phyloP scores from a whole-genome alignment of 2,329 filamentous ascomycete genomes.

The Myriosclerotinia curreyana region DNA sequence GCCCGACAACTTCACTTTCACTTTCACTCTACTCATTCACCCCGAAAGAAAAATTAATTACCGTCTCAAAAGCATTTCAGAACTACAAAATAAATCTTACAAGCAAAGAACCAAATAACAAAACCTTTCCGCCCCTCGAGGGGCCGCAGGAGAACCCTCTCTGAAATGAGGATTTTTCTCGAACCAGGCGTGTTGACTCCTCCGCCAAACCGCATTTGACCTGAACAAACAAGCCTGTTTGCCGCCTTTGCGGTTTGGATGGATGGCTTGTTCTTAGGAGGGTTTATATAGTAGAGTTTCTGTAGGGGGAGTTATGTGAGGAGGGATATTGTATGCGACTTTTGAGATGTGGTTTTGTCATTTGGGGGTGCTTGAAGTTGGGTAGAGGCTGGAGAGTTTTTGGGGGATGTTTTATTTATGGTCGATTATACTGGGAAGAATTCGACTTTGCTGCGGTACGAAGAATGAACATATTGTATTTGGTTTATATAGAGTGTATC shows the following conservation, averaged over 20 bases:
- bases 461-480: neutral
- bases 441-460: neutral
- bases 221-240: slow-evolving; percentile 6
- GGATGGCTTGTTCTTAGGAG: neutral
- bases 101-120: neutral
- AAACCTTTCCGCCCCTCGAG: slow-evolving; percentile 3
- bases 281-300: neutral
- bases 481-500: neutral
- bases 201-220: slow-evolving; percentile 8
- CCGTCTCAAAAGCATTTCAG: rapidly evolving
- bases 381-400: neutral
- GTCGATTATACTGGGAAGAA: no score
- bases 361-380: neutral
- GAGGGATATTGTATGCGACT: neutral
- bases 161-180: slow-evolving; percentile 1
- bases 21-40: neutral
- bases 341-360: neutral
- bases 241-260: slow-evolving; percentile 10
- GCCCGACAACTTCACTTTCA: neutral
- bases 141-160: slow-evolving; percentile 2
- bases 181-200: slow-evolving; percentile 5
- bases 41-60: neutral
- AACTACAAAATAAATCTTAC: neutral
- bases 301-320: neutral
- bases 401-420: no score